A percentile compares a stretch with the other conserved stretches of the same genome.
phyloP scores from a whole-genome alignment of 1,284 basidiomycete genomes.

The Porodaedalea pini region DNA sequence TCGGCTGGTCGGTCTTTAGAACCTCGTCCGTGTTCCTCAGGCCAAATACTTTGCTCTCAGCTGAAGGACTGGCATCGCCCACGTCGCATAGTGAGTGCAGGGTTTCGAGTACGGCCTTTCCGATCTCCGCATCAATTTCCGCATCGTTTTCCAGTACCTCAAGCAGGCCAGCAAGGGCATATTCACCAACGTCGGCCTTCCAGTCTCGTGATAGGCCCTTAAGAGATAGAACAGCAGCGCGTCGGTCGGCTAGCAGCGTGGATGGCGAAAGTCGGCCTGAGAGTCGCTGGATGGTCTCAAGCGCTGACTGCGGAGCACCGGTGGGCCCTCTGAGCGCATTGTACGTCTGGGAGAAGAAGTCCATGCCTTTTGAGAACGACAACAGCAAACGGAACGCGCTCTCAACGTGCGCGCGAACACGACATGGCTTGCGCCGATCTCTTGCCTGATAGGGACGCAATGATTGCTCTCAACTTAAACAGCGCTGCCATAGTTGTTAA shows the following conservation, averaged over 20 bases:
- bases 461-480: too few species aligned
- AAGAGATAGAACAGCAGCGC: slow-evolving; percentile 87
- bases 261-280: slow-evolving; percentile 86
- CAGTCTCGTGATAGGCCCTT: slow-evolving; percentile 92
- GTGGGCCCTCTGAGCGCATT: slow-evolving; percentile 75
- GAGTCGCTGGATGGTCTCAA: slow-evolving; percentile 83
- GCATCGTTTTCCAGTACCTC: slow-evolving; percentile 84
- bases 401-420: background rate
- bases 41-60: slow-evolving; percentile 56
- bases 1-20: slow-evolving; percentile 65
- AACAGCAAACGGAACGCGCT: background rate
- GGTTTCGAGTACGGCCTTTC: slow-evolving; percentile 87
- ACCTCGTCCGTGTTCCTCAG: slow-evolving; percentile 72
- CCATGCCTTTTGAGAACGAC: slow-evolving; percentile 51
- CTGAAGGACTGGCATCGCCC: slow-evolving; percentile 40
- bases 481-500: too few species aligned
- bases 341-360: slow-evolving; percentile 78
- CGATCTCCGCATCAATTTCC: slow-evolving; percentile 84
- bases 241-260: slow-evolving; percentile 83
- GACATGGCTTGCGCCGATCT: background rate
- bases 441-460: background rate
- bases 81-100: slow-evolving; percentile 73
- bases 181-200: slow-evolving; percentile 80
- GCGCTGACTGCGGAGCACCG: slow-evolving; percentile 75
- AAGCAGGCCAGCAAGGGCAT: slow-evolving; percentile 72